Conservation (phyloP, 2,329 filamentous ascomycete species). For the Grosmannia serpens region DNA sequence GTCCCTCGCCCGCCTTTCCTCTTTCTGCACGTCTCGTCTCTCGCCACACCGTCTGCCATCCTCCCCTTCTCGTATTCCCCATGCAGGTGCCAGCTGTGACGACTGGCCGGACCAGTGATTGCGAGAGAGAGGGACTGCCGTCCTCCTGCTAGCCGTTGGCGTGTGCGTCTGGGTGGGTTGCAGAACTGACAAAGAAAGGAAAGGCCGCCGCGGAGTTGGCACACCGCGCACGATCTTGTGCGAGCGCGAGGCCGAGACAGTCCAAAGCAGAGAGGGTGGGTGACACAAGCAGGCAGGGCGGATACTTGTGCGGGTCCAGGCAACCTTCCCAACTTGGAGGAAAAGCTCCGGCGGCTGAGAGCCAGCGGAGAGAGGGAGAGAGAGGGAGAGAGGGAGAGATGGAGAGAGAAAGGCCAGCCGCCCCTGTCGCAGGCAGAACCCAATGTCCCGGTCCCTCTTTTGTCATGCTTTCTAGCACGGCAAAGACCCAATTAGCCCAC, state of each 20-base stretch:
- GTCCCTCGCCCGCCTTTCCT: no score
- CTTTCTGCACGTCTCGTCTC: no score
- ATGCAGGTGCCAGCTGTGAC: no score
- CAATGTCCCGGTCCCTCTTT: background rate
- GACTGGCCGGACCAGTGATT: no score
- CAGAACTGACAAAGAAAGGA: no score
- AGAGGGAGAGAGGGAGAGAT: background rate
- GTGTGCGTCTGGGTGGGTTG: background rate
- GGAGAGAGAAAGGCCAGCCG: no score
- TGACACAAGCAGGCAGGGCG: background rate
- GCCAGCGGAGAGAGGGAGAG: background rate
- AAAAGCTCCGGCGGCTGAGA: background rate
- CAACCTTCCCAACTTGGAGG: background rate
- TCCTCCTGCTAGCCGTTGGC: no score
- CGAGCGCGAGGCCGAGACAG: background rate
- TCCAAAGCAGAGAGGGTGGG: background rate
- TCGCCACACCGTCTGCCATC: no score
- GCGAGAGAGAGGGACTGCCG: background rate
- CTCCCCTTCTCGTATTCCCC: no score
- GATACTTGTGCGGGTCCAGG: background rate
- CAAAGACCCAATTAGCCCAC: background rate
- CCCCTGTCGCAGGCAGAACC: no score
- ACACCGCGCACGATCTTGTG: background rate
- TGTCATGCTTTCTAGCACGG: background rate
- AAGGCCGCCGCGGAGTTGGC: background rate